These are phyloP conservation scores for Neoarthrinium moseri DNA, from an alignment of 2,329 filamentous ascomycete species.

Conservation along the genomic window DNA sequence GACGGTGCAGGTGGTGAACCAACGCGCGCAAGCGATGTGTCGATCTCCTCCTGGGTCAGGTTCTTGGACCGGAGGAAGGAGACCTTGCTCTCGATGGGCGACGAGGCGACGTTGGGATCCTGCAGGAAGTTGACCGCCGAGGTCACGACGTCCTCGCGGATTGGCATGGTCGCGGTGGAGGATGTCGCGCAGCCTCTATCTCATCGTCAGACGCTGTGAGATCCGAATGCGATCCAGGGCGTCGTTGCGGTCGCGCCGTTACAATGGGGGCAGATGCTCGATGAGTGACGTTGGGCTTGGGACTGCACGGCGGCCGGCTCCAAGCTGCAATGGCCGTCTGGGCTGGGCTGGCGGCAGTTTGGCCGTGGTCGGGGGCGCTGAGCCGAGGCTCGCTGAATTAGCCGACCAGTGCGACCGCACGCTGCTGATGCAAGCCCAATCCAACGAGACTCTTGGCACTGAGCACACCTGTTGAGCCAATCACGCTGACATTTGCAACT, in stretches of 20 bases:
- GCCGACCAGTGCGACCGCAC: too few relatives aligned
- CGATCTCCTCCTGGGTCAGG: constrained; percentile 92
- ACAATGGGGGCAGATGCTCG: background rate
- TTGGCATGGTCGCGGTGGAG: constrained; percentile 58
- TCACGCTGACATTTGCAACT: too few relatives aligned
- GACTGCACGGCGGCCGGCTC: background rate
- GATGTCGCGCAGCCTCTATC: background rate
- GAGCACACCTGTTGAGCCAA: too few relatives aligned
- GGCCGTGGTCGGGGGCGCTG: too few relatives aligned
- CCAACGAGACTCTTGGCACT: too few relatives aligned
- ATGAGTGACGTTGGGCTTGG: background rate
- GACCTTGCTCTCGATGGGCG: constrained; percentile 88
- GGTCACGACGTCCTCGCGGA: constrained; percentile 73
- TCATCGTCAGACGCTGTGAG: background rate
- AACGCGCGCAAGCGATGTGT: constrained; percentile 74
- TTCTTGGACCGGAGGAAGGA: constrained; percentile 96
- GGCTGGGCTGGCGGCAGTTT: too few relatives aligned
- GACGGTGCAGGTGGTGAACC: constrained; percentile 45
- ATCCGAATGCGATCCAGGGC: background rate
- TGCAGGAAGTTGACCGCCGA: constrained; percentile 62
- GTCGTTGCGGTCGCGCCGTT: background rate
- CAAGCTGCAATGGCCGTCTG: too few relatives aligned
- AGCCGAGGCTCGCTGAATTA: too few relatives aligned
- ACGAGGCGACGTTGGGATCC: constrained; percentile 86
- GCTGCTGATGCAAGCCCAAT: too few relatives aligned